Evolutionary conservation across 2,329 filamentous ascomycete species (phyloP).

Genomic region (Macrophomina pseudophaseolina): DNA sequence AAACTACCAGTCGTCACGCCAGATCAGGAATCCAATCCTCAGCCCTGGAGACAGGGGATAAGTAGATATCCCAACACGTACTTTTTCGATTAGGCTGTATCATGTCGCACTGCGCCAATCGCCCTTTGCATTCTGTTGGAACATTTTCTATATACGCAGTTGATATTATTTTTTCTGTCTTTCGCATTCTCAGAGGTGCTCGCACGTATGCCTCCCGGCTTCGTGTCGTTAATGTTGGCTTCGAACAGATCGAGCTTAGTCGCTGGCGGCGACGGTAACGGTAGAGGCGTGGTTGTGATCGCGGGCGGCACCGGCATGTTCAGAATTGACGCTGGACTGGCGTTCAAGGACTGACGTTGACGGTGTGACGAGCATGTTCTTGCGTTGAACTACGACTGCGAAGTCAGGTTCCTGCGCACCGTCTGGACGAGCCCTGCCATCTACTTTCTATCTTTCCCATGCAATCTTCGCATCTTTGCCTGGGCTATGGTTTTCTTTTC

Average conservation of each 20-base stretch:
- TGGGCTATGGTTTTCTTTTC: background rate
- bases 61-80: no score
- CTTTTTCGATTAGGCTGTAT: no score
- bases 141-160: no score
- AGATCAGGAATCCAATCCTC: no score
- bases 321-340: background rate
- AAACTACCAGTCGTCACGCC: no score
- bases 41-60: no score
- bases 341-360: background rate
- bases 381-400: background rate
- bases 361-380: background rate
- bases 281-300: background rate
- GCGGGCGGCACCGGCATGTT: background rate
- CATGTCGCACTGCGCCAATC: no score
- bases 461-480: background rate
- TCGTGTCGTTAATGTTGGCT: background rate
- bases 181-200: background rate
- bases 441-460: conserved; percentile 1
- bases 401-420: background rate
- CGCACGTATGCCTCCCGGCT: background rate
- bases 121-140: no score
- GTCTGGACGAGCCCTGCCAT: background rate
- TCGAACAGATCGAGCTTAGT: background rate
- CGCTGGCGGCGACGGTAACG: background rate
- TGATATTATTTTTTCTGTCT: background rate